A percentile compares a stretch with the other conserved stretches of the same genome.
Conservation (phyloP, 306 rosid species). For the Vicia villosa region DNA sequence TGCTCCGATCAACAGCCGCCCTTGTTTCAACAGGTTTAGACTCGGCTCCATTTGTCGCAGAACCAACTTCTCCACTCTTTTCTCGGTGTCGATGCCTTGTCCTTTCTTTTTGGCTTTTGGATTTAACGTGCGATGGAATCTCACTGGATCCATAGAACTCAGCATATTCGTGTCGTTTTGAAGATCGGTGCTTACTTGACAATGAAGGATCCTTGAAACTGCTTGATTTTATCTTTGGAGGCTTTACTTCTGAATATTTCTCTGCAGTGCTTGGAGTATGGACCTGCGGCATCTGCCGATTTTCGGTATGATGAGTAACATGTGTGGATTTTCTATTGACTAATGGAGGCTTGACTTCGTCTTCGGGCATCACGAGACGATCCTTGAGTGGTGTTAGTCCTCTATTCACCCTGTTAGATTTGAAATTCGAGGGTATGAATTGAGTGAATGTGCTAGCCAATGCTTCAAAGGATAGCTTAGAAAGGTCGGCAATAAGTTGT, state of each 20-base stretch:
- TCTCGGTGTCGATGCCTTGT: constrained; percentile 81
- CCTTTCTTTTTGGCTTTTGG: constrained; percentile 87
- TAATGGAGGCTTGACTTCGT: constrained; percentile 45
- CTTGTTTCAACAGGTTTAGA: constrained; percentile 57
- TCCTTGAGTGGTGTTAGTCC: constrained; percentile 78
- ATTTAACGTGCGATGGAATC: constrained; percentile 57
- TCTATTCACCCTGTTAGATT: constrained; percentile 41
- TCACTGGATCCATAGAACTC: constrained; percentile 82
- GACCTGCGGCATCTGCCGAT: constrained; percentile 53
- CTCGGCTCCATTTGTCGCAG: constrained; percentile 55
- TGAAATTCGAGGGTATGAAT: constrained; percentile 61
- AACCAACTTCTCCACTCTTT: constrained; percentile 70
- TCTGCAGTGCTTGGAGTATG: constrained; percentile 58
- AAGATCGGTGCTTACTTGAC: constrained; percentile 76
- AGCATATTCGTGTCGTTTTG: constrained; percentile 68
- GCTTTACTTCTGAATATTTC: constrained; percentile 67
- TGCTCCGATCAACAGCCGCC: constrained; percentile 51
- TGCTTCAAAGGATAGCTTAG: constrained; percentile 65
- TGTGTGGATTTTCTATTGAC: constrained; percentile 48
- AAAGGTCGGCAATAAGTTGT: constrained; percentile 72
- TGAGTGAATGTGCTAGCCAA: constrained; percentile 48
- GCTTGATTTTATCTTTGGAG: constrained; percentile 73
- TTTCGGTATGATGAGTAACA: constrained; percentile 53
- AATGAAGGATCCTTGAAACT: constrained; percentile 79
- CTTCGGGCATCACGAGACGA: constrained; percentile 83